phyloP scores from a whole-genome alignment of 805 yeast genomes.

The Kregervanrija delftensis region DNA sequence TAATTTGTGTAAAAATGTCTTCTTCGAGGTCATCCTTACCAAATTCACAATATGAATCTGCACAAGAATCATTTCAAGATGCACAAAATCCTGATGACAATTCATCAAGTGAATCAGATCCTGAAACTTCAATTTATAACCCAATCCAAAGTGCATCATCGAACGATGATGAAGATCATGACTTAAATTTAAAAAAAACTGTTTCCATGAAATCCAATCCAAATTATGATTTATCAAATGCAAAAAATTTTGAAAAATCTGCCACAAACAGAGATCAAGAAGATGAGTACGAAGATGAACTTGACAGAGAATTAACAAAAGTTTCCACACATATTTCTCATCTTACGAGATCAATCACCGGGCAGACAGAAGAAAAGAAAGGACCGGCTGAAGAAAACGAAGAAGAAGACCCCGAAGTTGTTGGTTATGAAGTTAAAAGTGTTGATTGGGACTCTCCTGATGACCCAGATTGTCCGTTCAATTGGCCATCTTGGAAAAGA shows the following conservation, averaged over 20 bases:
- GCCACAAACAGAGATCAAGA: not conserved
- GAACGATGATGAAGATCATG: not conserved
- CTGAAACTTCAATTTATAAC: not conserved
- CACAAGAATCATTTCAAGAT: constrained; percentile 5
- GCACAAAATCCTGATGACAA: not conserved
- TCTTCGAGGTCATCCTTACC: constrained; percentile 3
- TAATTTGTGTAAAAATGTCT: constrained; percentile 1
- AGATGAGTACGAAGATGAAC: constrained; percentile 17
- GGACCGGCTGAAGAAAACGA: constrained; percentile 15
- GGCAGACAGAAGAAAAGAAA: constrained; percentile 5
- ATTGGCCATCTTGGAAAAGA: constrained; percentile 59
- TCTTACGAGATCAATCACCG: constrained; percentile 13
- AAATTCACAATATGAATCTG: constrained; percentile 6
- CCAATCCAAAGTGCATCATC: not conserved
- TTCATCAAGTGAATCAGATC: not conserved
- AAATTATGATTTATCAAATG: not conserved
- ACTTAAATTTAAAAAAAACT: constrained; percentile 3
- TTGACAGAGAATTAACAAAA: constrained; percentile 17
- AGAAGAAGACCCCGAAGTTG: constrained; percentile 16
- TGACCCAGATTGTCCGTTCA: constrained; percentile 59
- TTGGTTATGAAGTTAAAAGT: constrained; percentile 31
- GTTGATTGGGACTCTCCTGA: constrained; percentile 54
- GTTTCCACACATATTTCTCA: constrained; percentile 15
- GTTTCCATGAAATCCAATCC: constrained; percentile 1
- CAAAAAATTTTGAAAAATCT: constrained; percentile 2